phyloP scores from a whole-genome alignment of 2,329 filamentous ascomycete species.

The Microsporum canis region DNA sequence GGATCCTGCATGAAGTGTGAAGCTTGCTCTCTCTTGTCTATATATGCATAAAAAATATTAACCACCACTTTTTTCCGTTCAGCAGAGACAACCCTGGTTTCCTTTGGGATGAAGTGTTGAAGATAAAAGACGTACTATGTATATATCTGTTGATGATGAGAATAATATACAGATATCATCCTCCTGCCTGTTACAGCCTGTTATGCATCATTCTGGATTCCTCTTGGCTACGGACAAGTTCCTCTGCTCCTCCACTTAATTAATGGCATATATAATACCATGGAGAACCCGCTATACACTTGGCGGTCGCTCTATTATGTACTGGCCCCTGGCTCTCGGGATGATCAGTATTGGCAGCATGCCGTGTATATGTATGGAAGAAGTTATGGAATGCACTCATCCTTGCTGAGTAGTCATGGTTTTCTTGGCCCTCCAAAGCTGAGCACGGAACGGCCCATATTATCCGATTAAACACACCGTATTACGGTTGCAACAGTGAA shows the following conservation, averaged over 20 bases:
- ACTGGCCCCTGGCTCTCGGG: background rate
- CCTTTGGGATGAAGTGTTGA: background rate
- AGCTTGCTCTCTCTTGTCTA: slow-evolving; percentile 7
- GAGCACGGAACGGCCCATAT: no score
- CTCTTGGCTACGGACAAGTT: background rate
- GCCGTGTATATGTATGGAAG: background rate
- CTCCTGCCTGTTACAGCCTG: no score
- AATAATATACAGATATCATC: no score
- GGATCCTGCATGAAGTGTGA: background rate
- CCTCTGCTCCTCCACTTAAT: background rate
- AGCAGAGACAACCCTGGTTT: background rate
- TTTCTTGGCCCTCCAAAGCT: no score
- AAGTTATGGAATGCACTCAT: background rate
- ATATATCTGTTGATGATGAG: background rate
- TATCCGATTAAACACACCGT: no score
- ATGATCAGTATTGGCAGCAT: background rate
- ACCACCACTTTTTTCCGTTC: background rate
- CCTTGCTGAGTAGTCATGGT: no score
- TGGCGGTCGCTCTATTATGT: background rate
- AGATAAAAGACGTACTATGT: background rate
- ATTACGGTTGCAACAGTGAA: no score
- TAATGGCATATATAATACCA: background rate
- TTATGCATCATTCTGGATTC: background rate
- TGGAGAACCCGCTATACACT: background rate
- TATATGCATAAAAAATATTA: no score